phyloP scores from a whole-genome alignment of 2,329 filamentous ascomycete genomes.

The Ustilaginoidea virens region DNA sequence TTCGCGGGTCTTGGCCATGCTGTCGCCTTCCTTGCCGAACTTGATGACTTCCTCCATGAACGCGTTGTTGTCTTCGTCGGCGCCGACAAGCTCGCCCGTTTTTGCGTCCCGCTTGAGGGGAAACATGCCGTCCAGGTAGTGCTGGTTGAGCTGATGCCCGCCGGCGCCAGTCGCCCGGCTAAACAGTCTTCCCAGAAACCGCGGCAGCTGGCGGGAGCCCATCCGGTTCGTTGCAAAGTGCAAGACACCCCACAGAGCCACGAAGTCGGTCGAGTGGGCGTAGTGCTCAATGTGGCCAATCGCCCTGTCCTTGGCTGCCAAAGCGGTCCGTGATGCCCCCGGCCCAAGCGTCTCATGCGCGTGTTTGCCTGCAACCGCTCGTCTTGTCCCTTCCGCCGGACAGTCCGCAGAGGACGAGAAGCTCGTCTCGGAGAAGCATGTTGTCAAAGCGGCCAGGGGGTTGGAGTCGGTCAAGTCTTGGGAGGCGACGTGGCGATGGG shows the following conservation, averaged over 20 bases:
- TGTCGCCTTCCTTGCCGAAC: slow-evolving; percentile 26
- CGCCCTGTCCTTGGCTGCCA: slow-evolving; percentile 28
- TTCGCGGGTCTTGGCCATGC: slow-evolving; percentile 27
- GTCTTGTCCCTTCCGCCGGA: slow-evolving; percentile 9
- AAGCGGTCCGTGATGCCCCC: slow-evolving; percentile 19
- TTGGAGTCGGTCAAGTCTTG: slow-evolving; percentile 21
- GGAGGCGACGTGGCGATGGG: slow-evolving; percentile 34
- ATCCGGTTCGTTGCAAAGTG: slow-evolving; percentile 40
- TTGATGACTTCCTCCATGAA: slow-evolving; percentile 47
- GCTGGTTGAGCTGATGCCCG: slow-evolving; percentile 44
- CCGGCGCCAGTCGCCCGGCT: slow-evolving; percentile 31
- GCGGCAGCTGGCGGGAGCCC: slow-evolving; percentile 30
- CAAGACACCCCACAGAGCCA: slow-evolving; percentile 59
- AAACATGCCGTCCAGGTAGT: slow-evolving; percentile 48
- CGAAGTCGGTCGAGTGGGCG: slow-evolving; percentile 58
- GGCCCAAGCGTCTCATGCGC: slow-evolving; percentile 8
- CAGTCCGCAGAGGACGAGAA: slow-evolving; percentile 11
- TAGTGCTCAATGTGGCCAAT: slow-evolving; percentile 71
- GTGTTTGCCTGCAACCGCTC: slow-evolving; percentile 5
- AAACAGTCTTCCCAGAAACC: slow-evolving; percentile 49
- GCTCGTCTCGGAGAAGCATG: slow-evolving; percentile 21
- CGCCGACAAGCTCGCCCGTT: slow-evolving; percentile 25
- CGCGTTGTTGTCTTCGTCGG: slow-evolving; percentile 31
- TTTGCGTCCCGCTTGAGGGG: slow-evolving; percentile 28
- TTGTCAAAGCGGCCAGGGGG: slow-evolving; percentile 19